Evolutionary conservation across 1,139 yeast species (phyloP).

Genomic region (Lodderomyces margitis): DNA sequence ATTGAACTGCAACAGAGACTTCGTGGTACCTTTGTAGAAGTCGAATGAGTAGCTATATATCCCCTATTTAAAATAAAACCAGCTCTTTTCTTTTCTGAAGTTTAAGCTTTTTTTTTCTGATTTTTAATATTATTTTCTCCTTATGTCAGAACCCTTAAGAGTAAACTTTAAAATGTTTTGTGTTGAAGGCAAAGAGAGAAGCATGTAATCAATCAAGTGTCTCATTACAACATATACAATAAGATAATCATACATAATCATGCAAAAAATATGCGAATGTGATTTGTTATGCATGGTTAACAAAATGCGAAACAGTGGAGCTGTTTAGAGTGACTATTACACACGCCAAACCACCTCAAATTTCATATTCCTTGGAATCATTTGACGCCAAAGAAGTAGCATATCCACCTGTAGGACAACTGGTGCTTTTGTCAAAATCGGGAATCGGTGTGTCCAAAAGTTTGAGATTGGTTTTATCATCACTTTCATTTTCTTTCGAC

Average conservation of each 20-base stretch:
- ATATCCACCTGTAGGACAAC: constrained; percentile 1
- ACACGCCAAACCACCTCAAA: no score
- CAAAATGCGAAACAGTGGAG: no score
- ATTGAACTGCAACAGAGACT: constrained; percentile 61
- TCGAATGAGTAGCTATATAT: background rate
- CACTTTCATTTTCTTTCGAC: constrained; percentile 2
- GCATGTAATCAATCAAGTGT: background rate
- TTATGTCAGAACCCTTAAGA: no score
- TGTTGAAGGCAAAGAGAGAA: no score
- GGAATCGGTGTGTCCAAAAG: constrained; percentile 3
- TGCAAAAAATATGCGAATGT: no score
- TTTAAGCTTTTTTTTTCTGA: no score
- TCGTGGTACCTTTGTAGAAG: constrained; percentile 45
- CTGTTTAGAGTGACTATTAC: no score
- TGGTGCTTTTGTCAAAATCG: background rate
- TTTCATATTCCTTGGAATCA: constrained; percentile 10
- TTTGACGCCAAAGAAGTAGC: constrained; percentile 5
- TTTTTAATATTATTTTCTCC: no score
- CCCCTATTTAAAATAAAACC: background rate
- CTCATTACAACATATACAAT: constrained; percentile 1
- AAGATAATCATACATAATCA: background rate
- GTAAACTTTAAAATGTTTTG: no score
- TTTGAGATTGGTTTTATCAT: constrained; percentile 2
- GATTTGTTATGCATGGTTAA: no score
- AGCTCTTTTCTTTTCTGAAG: no score